These are phyloP conservation scores for Rhynchosporium secalis DNA, from an alignment of 2,329 filamentous ascomycete genomes.

Conservation along the genomic window DNA sequence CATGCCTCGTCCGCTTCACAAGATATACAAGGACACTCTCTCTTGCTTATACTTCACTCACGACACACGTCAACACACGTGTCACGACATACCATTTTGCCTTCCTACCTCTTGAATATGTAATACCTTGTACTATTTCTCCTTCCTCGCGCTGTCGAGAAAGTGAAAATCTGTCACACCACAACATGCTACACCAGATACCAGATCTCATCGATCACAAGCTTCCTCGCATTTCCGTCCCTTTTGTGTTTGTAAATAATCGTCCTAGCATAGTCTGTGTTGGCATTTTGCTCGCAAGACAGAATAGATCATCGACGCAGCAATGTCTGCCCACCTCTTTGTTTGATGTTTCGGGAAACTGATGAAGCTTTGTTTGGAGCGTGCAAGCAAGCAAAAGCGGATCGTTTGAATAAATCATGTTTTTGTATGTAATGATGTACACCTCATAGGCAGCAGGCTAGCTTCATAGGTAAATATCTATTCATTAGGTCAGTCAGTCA, in stretches of 20 bases:
- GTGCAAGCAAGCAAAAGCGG: conserved; percentile 2
- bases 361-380: not conserved
- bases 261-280: not conserved
- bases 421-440: not conserved
- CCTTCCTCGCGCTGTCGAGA: not conserved
- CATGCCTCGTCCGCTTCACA: not conserved
- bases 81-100: conserved; percentile 5
- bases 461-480: not conserved
- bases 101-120: not conserved
- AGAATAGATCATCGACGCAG: not conserved
- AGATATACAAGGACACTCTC: not conserved
- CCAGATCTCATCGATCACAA: conserved; percentile 24
- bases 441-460: not conserved
- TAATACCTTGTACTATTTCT: conserved; percentile 3
- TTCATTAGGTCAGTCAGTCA: not conserved
- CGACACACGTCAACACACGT: conserved; percentile 8
- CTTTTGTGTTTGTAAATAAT: conserved; percentile 18
- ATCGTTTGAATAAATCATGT: not conserved
- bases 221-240: conserved; percentile 5
- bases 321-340: not conserved
- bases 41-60: conserved; percentile 17
- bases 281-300: not conserved
- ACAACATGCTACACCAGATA: conserved; percentile 13
- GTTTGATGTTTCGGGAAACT: not conserved
- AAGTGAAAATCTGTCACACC: not conserved